Evolutionary conservation across 768 basidiomycete species (phyloP).

Genomic region (Fibroporia radiculosa): DNA sequence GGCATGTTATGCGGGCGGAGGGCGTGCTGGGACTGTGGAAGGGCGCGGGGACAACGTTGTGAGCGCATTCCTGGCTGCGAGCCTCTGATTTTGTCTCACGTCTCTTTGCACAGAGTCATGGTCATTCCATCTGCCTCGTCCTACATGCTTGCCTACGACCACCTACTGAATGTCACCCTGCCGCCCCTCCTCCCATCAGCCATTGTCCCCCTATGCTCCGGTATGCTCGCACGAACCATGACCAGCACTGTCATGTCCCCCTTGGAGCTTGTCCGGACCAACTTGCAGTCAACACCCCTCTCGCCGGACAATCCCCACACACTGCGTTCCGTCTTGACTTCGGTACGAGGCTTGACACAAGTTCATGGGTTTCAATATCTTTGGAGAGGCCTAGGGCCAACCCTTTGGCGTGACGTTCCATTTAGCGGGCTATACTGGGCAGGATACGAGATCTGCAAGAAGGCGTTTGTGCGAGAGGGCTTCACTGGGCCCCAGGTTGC

Average conservation of each 20-base stretch:
- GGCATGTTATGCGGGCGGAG: slow-evolving; percentile 73
- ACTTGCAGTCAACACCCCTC: slow-evolving; percentile 80
- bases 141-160: slow-evolving; percentile 96
- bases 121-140: slow-evolving; percentile 86
- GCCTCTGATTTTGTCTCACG: slow-evolving; percentile 8
- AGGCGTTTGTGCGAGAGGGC: slow-evolving; percentile 43
- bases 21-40: slow-evolving; percentile 90
- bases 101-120: slow-evolving; percentile 50
- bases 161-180: slow-evolving; percentile 58
- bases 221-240: slow-evolving; percentile 72
- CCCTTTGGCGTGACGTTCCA: slow-evolving; percentile 95
- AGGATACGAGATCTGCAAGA: slow-evolving; percentile 82
- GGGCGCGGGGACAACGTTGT: slow-evolving; percentile 88
- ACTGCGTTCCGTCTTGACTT: slow-evolving; percentile 61
- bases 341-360: slow-evolving; percentile 52
- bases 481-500: slow-evolving; percentile 58
- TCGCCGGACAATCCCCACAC: slow-evolving; percentile 68
- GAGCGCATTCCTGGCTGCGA: slow-evolving; percentile 24
- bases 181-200: slow-evolving; percentile 53
- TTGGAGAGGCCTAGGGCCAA: slow-evolving; percentile 89
- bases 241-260: slow-evolving; percentile 80
- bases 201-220: slow-evolving; percentile 69
- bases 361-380: slow-evolving; percentile 61
- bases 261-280: slow-evolving; percentile 87
- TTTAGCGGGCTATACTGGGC: slow-evolving; percentile 98